Conservation (phyloP, 768 basidiomycete species). For the Trametes punicea region DNA sequence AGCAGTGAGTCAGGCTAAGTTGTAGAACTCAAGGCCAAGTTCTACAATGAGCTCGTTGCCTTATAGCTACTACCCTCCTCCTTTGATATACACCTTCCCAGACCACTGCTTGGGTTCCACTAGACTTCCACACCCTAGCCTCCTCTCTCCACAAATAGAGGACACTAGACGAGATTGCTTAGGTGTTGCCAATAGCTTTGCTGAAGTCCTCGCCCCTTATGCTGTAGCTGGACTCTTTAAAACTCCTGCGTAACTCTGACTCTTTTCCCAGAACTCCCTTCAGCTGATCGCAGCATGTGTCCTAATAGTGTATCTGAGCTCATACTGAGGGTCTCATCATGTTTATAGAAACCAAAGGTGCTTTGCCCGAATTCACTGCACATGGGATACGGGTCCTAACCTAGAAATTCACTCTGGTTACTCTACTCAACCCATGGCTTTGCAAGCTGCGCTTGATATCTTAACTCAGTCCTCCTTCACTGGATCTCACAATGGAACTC, state of each 20-base stretch:
- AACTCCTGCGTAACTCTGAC: no score
- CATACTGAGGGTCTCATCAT: slow-evolving; percentile 1
- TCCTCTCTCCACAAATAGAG: background rate
- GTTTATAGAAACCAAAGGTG: background rate
- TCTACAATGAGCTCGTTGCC: no score
- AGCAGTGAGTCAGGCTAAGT: no score
- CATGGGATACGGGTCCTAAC: background rate
- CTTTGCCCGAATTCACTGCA: background rate
- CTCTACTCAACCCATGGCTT: background rate
- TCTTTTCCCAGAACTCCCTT: background rate
- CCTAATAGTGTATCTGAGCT: slow-evolving; percentile 3
- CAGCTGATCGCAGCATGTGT: background rate
- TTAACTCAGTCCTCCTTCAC: background rate
- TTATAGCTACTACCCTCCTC: no score
- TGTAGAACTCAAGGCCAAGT: no score
- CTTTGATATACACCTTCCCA: no score
- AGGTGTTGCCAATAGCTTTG: background rate
- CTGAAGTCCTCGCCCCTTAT: background rate
- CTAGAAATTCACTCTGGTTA: background rate
- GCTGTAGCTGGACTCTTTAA: background rate
- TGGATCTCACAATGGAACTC: background rate
- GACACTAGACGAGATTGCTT: background rate
- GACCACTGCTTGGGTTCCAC: no score
- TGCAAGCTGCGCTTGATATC: background rate
- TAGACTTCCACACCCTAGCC: no score